phyloP scores from a whole-genome alignment of 1,139 yeast genomes.

The Diutina ranongensis region DNA sequence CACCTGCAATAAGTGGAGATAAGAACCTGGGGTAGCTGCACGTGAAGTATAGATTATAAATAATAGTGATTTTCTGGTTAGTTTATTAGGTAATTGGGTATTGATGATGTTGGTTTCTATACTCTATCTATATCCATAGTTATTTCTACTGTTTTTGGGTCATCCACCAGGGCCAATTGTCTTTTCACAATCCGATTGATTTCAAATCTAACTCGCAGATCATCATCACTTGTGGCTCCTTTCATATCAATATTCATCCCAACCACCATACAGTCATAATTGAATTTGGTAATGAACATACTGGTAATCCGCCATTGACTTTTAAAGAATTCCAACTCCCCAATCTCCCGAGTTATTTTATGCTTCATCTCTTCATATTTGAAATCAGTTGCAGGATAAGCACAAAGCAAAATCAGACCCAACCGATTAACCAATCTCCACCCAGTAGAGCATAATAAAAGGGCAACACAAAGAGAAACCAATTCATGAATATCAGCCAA shows the following conservation, averaged over 20 bases:
- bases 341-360: slow-evolving; percentile 25
- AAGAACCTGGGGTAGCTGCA: too few species aligned
- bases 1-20: too few species aligned
- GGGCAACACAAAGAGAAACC: slow-evolving; percentile 40
- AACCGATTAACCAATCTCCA: slow-evolving; percentile 41
- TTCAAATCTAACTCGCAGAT: slow-evolving; percentile 42
- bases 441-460: slow-evolving; percentile 39
- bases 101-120: background rate
- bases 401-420: slow-evolving; percentile 41
- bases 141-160: background rate
- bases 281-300: slow-evolving; percentile 48
- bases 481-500: slow-evolving; percentile 31
- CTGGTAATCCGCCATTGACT: slow-evolving; percentile 35
- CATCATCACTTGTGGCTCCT: slow-evolving; percentile 67
- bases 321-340: slow-evolving; percentile 38
- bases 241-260: slow-evolving; percentile 44
- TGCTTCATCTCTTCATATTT: slow-evolving; percentile 27
- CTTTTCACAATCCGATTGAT: slow-evolving; percentile 31
- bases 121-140: slow-evolving; percentile 1
- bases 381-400: slow-evolving; percentile 36
- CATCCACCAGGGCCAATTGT: background rate
- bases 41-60: too few species aligned
- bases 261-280: slow-evolving; percentile 45
- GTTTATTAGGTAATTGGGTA: too few species aligned
- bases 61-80: too few species aligned